Evolutionary conservation across 805 yeast genomes (phyloP).

Genomic region (Metschnikowia hibisci): DNA sequence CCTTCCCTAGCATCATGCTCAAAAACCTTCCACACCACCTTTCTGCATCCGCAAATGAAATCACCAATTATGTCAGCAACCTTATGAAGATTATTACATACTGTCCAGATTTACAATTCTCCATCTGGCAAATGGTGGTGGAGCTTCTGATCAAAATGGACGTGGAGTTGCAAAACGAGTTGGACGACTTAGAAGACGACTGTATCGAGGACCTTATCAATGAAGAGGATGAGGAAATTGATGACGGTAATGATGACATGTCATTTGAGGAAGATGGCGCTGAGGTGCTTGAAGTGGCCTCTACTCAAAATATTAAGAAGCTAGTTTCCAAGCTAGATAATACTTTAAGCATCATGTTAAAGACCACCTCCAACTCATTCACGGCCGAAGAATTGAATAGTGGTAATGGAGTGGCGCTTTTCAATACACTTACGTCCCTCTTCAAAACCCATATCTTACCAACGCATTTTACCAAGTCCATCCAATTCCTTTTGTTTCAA

Average conservation of each 20-base stretch:
- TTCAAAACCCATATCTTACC: slow-evolving; percentile 83
- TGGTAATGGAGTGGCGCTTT: slow-evolving; percentile 65
- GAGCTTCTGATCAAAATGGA: slow-evolving; percentile 83
- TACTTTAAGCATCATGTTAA: slow-evolving; percentile 56
- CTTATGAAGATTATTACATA: slow-evolving; percentile 57
- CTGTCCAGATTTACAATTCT: slow-evolving; percentile 69
- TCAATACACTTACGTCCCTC: slow-evolving; percentile 67
- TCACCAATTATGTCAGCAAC: slow-evolving; percentile 64
- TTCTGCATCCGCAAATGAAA: slow-evolving; percentile 48
- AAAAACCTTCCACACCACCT: slow-evolving; percentile 74
- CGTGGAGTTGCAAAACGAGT: slow-evolving; percentile 84
- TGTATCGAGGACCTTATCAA: slow-evolving; percentile 50
- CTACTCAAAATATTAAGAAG: slow-evolving; percentile 46
- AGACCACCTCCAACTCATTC: slow-evolving; percentile 46
- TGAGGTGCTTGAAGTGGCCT: slow-evolving; percentile 30
- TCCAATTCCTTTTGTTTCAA: slow-evolving; percentile 80
- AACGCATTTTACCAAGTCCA: slow-evolving; percentile 85
- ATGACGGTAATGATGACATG: slow-evolving; percentile 11
- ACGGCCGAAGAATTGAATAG: slow-evolving; percentile 48
- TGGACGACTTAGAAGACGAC: slow-evolving; percentile 77
- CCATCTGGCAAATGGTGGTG: slow-evolving; percentile 74
- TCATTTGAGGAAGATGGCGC: slow-evolving; percentile 21
- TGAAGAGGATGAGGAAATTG: slow-evolving; percentile 46
- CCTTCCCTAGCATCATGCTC: slow-evolving; percentile 55
- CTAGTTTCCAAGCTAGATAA: slow-evolving; percentile 70